These are phyloP conservation scores for Agrocybe praecox DNA, from an alignment of 768 basidiomycete genomes.

Conservation along the genomic window DNA sequence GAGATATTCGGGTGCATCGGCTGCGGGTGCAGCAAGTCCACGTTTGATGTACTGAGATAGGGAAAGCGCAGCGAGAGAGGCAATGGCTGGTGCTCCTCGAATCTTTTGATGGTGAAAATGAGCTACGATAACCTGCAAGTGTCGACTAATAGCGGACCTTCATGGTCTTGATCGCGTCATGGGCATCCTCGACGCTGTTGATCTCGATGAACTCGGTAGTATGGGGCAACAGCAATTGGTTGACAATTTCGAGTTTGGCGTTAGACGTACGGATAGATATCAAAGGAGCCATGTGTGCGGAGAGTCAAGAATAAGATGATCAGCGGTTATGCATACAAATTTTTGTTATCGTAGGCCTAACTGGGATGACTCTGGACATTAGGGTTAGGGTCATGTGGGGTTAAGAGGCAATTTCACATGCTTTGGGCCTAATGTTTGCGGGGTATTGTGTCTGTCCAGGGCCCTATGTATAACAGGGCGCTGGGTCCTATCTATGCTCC, in stretches of 20 bases:
- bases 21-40: conserved; percentile 45
- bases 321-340: conserved; percentile 8
- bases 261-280: conserved; percentile 42
- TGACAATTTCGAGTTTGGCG: conserved; percentile 75
- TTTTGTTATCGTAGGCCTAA: conserved; percentile 6
- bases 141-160: conserved; percentile 51
- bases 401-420: conserved; percentile 7
- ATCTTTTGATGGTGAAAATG: conserved; percentile 33
- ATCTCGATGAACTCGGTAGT: conserved; percentile 66
- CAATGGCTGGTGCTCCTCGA: conserved; percentile 94
- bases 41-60: conserved; percentile 66
- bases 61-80: conserved; percentile 84
- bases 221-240: conserved; percentile 88
- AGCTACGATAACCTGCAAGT: conserved; percentile 4
- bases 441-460: conserved; percentile 3
- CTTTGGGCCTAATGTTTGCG: not conserved
- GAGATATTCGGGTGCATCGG: conserved; percentile 50
- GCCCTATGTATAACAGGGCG: conserved; percentile 9
- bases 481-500: conserved; percentile 12
- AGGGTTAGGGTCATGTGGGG: conserved; percentile 15
- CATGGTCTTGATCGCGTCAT: conserved; percentile 96
- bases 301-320: conserved; percentile 2
- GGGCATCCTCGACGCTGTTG: conserved; percentile 77
- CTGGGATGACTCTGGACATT: not conserved
- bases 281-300: conserved; percentile 28